A percentile compares a stretch with the other conserved stretches of the same genome.
Evolutionary conservation across 805 yeast species (phyloP).

Genomic region (Lipomyces kockii): DNA sequence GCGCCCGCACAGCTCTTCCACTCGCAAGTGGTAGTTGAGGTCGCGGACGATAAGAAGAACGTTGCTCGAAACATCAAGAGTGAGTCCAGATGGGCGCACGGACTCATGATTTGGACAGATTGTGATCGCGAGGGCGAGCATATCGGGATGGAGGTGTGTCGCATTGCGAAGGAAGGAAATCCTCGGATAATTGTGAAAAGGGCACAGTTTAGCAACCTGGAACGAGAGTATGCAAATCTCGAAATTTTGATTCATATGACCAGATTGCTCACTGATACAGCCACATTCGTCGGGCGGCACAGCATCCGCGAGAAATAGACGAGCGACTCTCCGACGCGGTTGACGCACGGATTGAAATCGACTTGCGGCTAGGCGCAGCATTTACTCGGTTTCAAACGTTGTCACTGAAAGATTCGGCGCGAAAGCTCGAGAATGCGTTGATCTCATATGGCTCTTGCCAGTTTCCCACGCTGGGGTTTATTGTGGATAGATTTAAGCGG

Average conservation of each 20-base stretch:
- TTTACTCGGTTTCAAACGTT: constrained; percentile 81
- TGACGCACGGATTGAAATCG: constrained; percentile 81
- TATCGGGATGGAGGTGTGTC: constrained; percentile 81
- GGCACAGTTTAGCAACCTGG: constrained; percentile 87
- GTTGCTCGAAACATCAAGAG: constrained; percentile 68
- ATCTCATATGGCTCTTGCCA: constrained; percentile 93
- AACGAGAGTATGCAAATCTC: constrained; percentile 47
- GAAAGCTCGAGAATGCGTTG: constrained; percentile 39
- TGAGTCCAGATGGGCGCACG: constrained; percentile 65
- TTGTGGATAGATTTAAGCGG: constrained; percentile 86
- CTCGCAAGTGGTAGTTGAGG: constrained; percentile 46
- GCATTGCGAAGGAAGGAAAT: constrained; percentile 66
- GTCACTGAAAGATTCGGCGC: constrained; percentile 41
- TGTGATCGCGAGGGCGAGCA: constrained; percentile 97
- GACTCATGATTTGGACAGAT: constrained; percentile 95
- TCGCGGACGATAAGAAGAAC: constrained; percentile 46
- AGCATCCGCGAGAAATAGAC: constrained; percentile 65
- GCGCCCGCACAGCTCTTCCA: constrained; percentile 52
- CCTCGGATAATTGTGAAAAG: constrained; percentile 59
- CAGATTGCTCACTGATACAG: neutral
- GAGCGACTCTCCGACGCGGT: constrained; percentile 80
- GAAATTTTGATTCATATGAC: neutral
- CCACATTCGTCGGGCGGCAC: constrained; percentile 79
- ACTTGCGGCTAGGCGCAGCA: constrained; percentile 84
- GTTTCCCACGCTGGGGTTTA: constrained; percentile 95